A percentile compares a stretch with the other conserved stretches of the same genome.
These are phyloP conservation scores for Cutaneotrichosporon curvatum DNA, from an alignment of 1,284 basidiomycete genomes.

Conservation along the genomic window DNA sequence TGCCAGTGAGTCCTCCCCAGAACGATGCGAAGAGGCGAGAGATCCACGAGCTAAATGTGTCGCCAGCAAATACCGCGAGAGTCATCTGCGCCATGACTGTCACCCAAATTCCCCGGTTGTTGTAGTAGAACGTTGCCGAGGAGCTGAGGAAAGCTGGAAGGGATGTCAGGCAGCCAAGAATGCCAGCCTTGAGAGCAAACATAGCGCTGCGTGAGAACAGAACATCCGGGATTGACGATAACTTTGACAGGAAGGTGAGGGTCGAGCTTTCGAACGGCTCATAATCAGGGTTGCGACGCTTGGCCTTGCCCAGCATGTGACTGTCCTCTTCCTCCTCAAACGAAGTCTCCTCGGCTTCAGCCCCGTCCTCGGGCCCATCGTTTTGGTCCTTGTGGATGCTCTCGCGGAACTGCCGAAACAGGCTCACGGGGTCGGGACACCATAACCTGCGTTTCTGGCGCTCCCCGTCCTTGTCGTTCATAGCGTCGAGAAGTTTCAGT, in stretches of 20 bases:
- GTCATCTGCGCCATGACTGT: conserved; percentile 31
- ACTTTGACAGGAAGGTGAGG: conserved; percentile 32
- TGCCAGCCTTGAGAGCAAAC: conserved; percentile 71
- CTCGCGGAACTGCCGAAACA: conserved; percentile 22
- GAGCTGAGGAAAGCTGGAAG: conserved; percentile 36
- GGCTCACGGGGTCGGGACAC: conserved; percentile 54
- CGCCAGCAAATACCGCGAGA: conserved; percentile 48
- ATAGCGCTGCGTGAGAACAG: conserved; percentile 47
- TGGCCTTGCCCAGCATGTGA: conserved; percentile 29
- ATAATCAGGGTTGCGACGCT: conserved; percentile 44
- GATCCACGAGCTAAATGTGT: conserved; percentile 63
- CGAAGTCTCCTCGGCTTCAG: neutral
- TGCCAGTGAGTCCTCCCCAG: conserved; percentile 61
- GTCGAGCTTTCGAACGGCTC: conserved; percentile 32
- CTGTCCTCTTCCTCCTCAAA: conserved; percentile 4
- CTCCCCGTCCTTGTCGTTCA: conserved; percentile 56
- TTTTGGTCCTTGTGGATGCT: conserved; percentile 1
- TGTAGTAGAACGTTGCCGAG: conserved; percentile 40
- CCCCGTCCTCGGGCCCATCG: conserved; percentile 3
- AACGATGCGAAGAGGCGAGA: conserved; percentile 62
- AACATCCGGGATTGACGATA: conserved; percentile 25
- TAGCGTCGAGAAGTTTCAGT: conserved; percentile 51
- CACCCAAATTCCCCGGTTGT: conserved; percentile 40
- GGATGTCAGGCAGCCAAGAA: conserved; percentile 54
- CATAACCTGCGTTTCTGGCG: conserved; percentile 55